These are phyloP conservation scores for Lepidium campestre DNA, from an alignment of 441 rosid genomes.

Conservation along the genomic window DNA sequence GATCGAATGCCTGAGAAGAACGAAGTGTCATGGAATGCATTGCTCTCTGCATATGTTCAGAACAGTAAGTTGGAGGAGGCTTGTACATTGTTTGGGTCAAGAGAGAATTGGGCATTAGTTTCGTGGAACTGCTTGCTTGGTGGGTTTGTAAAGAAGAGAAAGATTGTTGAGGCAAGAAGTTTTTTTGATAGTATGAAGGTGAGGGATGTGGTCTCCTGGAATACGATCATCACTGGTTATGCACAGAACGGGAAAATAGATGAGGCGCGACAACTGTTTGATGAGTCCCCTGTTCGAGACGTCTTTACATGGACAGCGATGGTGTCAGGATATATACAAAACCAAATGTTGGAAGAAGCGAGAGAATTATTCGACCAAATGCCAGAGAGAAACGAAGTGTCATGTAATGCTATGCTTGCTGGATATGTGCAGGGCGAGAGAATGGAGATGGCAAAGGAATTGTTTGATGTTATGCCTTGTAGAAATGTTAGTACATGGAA, in stretches of 20 bases:
- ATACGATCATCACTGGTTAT: constrained; percentile 60
- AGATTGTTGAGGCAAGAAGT: constrained; percentile 42
- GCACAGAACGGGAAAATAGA: constrained; percentile 55
- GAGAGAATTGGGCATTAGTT: constrained; percentile 52
- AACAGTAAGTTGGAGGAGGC: constrained; percentile 66
- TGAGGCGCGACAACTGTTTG: constrained; percentile 51
- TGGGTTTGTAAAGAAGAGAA: constrained; percentile 59
- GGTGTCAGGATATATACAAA: constrained; percentile 68
- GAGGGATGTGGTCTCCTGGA: constrained; percentile 68
- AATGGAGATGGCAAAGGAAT: constrained; percentile 58
- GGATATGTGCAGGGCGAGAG: constrained; percentile 58
- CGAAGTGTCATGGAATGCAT: constrained; percentile 58
- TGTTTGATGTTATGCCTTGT: constrained; percentile 61
- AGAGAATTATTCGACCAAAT: constrained; percentile 48
- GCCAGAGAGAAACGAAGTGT: constrained; percentile 60
- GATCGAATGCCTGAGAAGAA: constrained; percentile 55
- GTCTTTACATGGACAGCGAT: constrained; percentile 79
- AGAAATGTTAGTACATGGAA: constrained; percentile 62
- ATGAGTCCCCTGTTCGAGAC: constrained; percentile 48
- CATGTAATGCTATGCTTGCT: constrained; percentile 81
- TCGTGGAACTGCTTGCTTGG: constrained; percentile 80
- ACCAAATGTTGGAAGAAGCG: constrained; percentile 54
- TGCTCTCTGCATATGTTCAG: constrained; percentile 65
- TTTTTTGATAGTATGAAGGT: constrained; percentile 48
- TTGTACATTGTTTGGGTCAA: constrained; percentile 42